Evolutionary conservation across 345 rosid genomes (phyloP).

Genomic region (Eucalyptus rudis): DNA sequence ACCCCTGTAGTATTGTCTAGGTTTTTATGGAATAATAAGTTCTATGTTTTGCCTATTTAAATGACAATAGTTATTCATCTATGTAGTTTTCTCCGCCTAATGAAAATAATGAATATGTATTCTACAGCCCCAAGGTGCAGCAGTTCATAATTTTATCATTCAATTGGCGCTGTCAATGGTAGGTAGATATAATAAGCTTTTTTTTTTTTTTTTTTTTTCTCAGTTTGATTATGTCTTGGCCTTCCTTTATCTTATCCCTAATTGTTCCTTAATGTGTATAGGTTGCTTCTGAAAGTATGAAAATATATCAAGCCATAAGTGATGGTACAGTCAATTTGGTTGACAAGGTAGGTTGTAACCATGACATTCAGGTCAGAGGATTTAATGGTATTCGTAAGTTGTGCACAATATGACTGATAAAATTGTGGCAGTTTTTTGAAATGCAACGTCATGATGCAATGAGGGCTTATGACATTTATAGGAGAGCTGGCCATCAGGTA

Average conservation of each 20-base stretch:
- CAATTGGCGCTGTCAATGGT: constrained; percentile 87
- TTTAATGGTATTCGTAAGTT: not conserved
- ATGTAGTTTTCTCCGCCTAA: not conserved
- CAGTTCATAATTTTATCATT: constrained; percentile 69
- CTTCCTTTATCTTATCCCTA: not conserved
- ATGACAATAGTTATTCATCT: not conserved
- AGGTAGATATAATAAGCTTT: constrained; percentile 12
- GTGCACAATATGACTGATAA: not conserved
- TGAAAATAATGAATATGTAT: not conserved
- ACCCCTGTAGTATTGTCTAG: not conserved
- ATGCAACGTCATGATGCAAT: constrained; percentile 85
- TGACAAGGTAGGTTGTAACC: constrained; percentile 59
- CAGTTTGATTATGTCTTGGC: not conserved
- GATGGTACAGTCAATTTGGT: constrained; percentile 85
- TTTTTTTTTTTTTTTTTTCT: not conserved
- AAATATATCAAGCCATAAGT: constrained; percentile 76
- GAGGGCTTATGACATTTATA: constrained; percentile 74
- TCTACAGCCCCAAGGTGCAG: constrained; percentile 89
- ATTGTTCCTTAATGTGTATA: not conserved
- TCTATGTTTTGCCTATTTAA: not conserved
- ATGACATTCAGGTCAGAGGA: not conserved
- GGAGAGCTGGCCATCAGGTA: constrained; percentile 91
- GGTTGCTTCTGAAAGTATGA: constrained; percentile 90
- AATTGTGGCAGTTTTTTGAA: constrained; percentile 76
- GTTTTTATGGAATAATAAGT: not conserved